Evolutionary conservation across 176 grass and related monocot genomes (phyloP), one percentile per base, ranked within the genome.

Genomic region (Dendrocalamus sinicus): DNA sequence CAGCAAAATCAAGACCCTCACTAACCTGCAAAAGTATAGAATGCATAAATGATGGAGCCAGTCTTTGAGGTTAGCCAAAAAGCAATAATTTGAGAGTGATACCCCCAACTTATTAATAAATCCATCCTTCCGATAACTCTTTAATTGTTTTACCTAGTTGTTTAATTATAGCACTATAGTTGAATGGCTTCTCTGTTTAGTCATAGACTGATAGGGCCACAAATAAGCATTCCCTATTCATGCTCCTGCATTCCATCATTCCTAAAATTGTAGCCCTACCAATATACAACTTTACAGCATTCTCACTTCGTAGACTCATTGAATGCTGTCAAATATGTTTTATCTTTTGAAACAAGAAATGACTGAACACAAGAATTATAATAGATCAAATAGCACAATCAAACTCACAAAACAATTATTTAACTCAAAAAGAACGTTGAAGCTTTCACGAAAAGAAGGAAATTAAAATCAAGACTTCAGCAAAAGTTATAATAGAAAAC

Each of bases 1-100:
- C 96, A 85, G 93, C 96, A 92, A 98, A 98, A 98, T 98, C 96
- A 93, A 98, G 96, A 76, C 96, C 93, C 81, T 95, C 96, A 58
- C 96, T 98, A 82, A 98, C 28, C n/a, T n/a, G n/a, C n/a, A n/a
- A n/a, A n/a, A n/a, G n/a, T n/a, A n/a, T n/a, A n/a, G n/a, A n/a
- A n/a, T n/a, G n/a, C n/a, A n/a, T n/a, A n/a, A n/a, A n/a, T n/a
- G n/a, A n/a, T n/a, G n/a, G n/a, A n/a, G n/a, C n/a, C n/a, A n/a
- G n/a, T n/a, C n/a, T n/a, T n/a, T n/a, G n/a, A n/a, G n/a, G n/a
- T n/a, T n/a, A n/a, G n/a, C n/a, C n/a, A n/a, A n/a, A n/a, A n/a
- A n/a, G n/a, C n/a, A n/a, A n/a, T n/a, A n/a, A n/a, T n/a, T n/a
- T n/a, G n/a, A n/a, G n/a, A n/a, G n/a, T n/a, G n/a, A n/a, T n/a